Evolutionary conservation across 2,329 filamentous ascomycete genomes (phyloP).

Genomic region (Neospermospora avenae): DNA sequence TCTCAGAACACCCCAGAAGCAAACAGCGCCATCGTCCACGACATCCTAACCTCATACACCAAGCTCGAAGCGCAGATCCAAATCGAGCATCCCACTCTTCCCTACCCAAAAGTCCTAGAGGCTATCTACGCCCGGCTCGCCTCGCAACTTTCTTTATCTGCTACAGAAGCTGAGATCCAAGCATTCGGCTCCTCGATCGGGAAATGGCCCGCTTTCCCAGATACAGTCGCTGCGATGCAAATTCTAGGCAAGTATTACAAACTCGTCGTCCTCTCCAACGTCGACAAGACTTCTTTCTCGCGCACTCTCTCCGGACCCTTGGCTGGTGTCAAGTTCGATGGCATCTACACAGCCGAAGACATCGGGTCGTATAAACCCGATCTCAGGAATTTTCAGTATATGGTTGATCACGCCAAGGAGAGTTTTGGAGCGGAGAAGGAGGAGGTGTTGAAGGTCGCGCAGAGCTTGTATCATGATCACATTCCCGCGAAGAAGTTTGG

Average conservation of each 20-base stretch:
- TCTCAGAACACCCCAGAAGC: constrained; percentile 4
- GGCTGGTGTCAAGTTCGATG: constrained; percentile 51
- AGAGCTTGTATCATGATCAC: constrained; percentile 70
- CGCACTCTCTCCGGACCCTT: constrained; percentile 45
- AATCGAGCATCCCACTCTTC: constrained; percentile 45
- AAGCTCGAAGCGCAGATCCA: constrained; percentile 37
- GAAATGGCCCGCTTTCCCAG: constrained; percentile 47
- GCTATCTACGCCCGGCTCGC: constrained; percentile 38
- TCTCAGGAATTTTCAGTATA: constrained; percentile 60
- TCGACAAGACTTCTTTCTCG: constrained; percentile 51
- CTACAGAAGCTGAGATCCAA: constrained; percentile 31
- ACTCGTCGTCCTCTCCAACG: constrained; percentile 54
- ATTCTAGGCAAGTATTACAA: constrained; percentile 44
- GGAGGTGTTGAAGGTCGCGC: constrained; percentile 62
- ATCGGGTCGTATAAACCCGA: constrained; percentile 71
- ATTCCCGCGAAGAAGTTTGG: constrained; percentile 57
- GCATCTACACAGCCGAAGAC: constrained; percentile 65
- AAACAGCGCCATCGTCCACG: constrained; percentile 4
- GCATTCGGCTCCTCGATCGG: constrained; percentile 44
- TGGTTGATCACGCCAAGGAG: constrained; percentile 51
- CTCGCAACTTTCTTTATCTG: constrained; percentile 32
- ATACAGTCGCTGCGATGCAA: constrained; percentile 46
- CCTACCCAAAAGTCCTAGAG: constrained; percentile 50
- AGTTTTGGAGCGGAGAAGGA: constrained; percentile 54
- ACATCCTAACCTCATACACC: constrained; percentile 19